Evolutionary conservation across 495 filamentous ascomycete genomes (phyloP), one percentile per base, ranked within the genome.

Genomic region (Rhypophila decipiens): DNA sequence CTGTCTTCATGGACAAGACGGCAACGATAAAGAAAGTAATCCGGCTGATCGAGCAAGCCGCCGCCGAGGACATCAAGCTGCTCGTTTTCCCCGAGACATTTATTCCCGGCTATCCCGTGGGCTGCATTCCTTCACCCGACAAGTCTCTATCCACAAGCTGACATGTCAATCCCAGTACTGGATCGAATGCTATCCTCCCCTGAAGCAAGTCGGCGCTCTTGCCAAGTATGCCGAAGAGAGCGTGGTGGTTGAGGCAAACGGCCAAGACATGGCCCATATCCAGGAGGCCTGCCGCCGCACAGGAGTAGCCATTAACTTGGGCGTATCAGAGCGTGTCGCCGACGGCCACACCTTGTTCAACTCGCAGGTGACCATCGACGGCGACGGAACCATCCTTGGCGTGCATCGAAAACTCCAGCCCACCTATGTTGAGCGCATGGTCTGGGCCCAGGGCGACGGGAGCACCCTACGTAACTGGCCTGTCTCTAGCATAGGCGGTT

Each of bases 371-470:
- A 59, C 66, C 23, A 56, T 75, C 49, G 63, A 65, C 24, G 53
- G 56, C 33, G 50, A 61, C 36, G 71, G 72, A 2, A 46, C 55
- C 31, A 59, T 76, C 36, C 57, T 71, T 4, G 68, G 64, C 49
- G 66, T 71, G 22, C 72, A 76, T 50, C 63, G 70, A 24, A 76
- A 76, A 45, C 57, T 76, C 13, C 67, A 74, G 54, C 72, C 72
- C 5, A 76, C 72, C 4, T 75, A 68, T 50, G 66, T 61, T 17
- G 72, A 76, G 47, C 64, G 68, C 11, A 53, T 69, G 10, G 62
- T 73, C 19, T 75, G 72, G 70, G 62, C 60, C 23, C 61, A 69
- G 38, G 72, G 72, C 7, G 57, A 66, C 27, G 70, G 69, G 2
- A 52, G 55, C 31, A 71, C 68, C 3, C 61, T 67, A 1, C 41